A percentile compares a stretch with the other conserved stretches of the same genome.
Conservation (phyloP, 768 basidiomycete genomes). For the Serendipita sp. region DNA sequence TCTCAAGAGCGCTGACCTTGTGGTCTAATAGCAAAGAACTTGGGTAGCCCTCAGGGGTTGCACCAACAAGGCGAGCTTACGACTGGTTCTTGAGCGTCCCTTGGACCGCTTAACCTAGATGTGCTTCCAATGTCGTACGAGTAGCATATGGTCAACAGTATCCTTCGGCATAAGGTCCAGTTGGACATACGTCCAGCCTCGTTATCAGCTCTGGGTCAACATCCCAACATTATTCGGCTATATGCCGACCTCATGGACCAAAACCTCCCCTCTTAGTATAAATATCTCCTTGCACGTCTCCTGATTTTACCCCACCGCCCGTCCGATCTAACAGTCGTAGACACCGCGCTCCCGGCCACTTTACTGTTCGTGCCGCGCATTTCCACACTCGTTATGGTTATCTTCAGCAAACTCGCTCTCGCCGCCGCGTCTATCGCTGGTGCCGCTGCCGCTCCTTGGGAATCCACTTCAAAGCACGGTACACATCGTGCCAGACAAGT, state of each 20-base stretch:
- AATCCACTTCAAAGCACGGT: neutral
- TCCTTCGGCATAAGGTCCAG: too few relatives aligned
- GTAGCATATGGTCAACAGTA: too few relatives aligned
- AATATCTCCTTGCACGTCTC: neutral
- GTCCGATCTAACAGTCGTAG: constrained; percentile 1
- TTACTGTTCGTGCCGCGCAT: neutral
- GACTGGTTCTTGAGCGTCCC: too few relatives aligned
- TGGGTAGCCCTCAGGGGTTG: too few relatives aligned
- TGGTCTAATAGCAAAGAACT: too few relatives aligned
- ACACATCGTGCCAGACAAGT: constrained; percentile 6
- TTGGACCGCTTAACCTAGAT: too few relatives aligned
- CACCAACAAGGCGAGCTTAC: too few relatives aligned
- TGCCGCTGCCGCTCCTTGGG: constrained; percentile 5
- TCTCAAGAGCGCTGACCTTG: too few relatives aligned
- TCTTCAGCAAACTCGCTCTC: constrained; percentile 8
- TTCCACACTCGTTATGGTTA: neutral
- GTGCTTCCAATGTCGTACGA: too few relatives aligned
- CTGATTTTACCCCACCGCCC: neutral
- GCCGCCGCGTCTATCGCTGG: constrained; percentile 4
- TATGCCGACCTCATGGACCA: neutral
- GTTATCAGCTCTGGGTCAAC: neutral
- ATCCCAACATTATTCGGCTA: neutral
- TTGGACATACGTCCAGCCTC: neutral
- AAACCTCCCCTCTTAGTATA: neutral
- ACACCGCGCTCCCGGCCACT: neutral